Conservation (phyloP, 2,329 filamentous ascomycete genomes). For the Penicillium sp. region DNA sequence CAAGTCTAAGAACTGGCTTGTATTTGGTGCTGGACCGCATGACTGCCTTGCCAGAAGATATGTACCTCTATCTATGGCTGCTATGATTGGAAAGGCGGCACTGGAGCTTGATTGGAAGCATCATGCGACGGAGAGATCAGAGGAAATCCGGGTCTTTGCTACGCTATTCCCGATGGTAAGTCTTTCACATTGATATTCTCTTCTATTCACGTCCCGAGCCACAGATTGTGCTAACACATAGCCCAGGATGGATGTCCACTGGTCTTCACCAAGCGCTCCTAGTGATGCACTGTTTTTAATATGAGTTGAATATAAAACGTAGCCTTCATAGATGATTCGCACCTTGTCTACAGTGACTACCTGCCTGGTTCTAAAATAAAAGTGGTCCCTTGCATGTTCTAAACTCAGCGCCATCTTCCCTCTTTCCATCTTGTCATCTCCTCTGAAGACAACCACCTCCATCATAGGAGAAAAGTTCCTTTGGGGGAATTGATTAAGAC, state of each 20-base stretch:
- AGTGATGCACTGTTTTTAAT: no score
- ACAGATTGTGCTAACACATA: no score
- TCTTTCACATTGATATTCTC: background rate
- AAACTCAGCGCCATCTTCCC: no score
- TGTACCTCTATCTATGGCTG: conserved; percentile 52
- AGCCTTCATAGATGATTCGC: no score
- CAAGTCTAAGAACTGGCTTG: conserved; percentile 55
- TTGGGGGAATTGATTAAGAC: conserved; percentile 42
- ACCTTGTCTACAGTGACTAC: no score
- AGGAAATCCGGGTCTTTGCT: conserved; percentile 53
- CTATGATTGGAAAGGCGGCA: conserved; percentile 54
- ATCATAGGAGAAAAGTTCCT: no score
- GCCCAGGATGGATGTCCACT: conserved; percentile 38
- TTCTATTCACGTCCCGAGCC: no score
- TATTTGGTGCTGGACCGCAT: conserved; percentile 53
- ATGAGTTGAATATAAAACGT: no score
- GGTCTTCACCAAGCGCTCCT: conserved; percentile 35
- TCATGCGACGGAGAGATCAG: conserved; percentile 48
- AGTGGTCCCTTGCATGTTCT: no score
- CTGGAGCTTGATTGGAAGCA: conserved; percentile 53
- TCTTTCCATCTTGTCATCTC: no score
- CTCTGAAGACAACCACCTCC: no score
- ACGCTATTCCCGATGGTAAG: conserved; percentile 51
- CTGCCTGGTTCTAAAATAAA: no score
- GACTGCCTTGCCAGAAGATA: conserved; percentile 52